Evolutionary conservation across 768 basidiomycete species (phyloP), one percentile per base, ranked within the genome.

Genomic region (Podaxis rugospora): DNA sequence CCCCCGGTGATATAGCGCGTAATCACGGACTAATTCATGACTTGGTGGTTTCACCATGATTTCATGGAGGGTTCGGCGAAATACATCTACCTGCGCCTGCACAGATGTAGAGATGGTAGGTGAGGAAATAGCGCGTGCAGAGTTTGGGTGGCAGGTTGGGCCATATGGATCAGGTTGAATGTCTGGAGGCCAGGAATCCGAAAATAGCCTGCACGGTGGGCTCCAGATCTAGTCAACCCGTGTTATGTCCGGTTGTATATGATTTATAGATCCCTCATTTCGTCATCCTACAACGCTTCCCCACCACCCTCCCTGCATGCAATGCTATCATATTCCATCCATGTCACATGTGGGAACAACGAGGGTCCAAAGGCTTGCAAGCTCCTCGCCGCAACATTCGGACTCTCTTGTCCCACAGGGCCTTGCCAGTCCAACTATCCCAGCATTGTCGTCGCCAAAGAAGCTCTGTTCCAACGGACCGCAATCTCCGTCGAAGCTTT

Each of bases 1-100:
- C 65, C 66, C 64, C 71, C 73, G 73, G 73, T 72, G 70, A 69
- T 73, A 72, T 66, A 68, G 69, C 67, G 70, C 59, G 57, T 55
- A 66, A 65, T 63, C 63, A 63, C 68, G 67, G 69, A 66, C 66
- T 65, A 69, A 69, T 65, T 63, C 58, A 61, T 47, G 47, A 58
- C 66, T 65, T 67, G 65, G 66, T 67, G 54, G 61, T 63, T 67
- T 62, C 42, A 62, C 55, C 64, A 51, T n/a, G 54, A 28, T 46
- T 32, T 63, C 64, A 67, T 67, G 61, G 61, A 64, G 40, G 66
- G 67, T 66, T 55, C 62, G 63, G 64, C 63, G 59, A 65, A 66
- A 66, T 46, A 51, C 25, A 59, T 51, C 44, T 54, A 36, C 62
- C 62, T 37, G 52, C 40, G 11, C 13, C 47, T 18, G 46, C 51